Conservation (phyloP, 2,329 filamentous ascomycete genomes). For the Cryoendolithus antarcticus region DNA sequence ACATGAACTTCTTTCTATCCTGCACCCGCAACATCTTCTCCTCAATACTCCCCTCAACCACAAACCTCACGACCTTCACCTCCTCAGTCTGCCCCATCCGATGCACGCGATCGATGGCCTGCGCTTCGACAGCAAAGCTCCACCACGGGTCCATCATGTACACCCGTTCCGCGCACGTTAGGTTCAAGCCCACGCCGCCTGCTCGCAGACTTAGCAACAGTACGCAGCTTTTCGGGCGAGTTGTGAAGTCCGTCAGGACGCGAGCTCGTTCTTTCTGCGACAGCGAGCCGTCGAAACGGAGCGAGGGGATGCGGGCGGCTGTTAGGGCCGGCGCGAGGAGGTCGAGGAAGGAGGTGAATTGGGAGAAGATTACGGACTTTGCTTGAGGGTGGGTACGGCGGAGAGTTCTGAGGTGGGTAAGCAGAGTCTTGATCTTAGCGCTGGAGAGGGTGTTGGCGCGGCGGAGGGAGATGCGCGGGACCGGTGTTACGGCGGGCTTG, state of each 20-base stretch:
- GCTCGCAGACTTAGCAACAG: slow-evolving; percentile 76
- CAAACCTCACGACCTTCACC: slow-evolving; percentile 77
- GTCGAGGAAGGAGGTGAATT: slow-evolving; percentile 92
- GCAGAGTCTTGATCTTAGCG: slow-evolving; percentile 73
- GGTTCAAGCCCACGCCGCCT: slow-evolving; percentile 84
- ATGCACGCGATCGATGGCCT: slow-evolving; percentile 95
- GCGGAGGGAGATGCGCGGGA: slow-evolving; percentile 43
- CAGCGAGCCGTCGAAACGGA: slow-evolving; percentile 90
- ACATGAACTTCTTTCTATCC: slow-evolving; percentile 93
- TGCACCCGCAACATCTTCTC: slow-evolving; percentile 87
- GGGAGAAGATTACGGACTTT: slow-evolving; percentile 84
- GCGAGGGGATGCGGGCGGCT: slow-evolving; percentile 58
- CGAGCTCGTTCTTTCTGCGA: slow-evolving; percentile 70
- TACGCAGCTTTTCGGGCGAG: slow-evolving; percentile 49
- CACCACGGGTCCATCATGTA: slow-evolving; percentile 99
- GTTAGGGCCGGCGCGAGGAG: slow-evolving; percentile 73
- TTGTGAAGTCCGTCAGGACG: slow-evolving; percentile 60
- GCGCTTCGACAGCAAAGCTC: slow-evolving; percentile 92
- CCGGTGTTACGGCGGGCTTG: slow-evolving; percentile 2
- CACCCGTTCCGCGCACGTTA: slow-evolving; percentile 78
- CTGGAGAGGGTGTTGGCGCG: slow-evolving; percentile 59
- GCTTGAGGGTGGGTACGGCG: slow-evolving; percentile 53
- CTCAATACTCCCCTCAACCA: slow-evolving; percentile 84
- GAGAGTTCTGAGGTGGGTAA: slow-evolving; percentile 60
- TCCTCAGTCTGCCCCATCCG: slow-evolving; percentile 86